Percentiles rank a stretch among this genome's conserved stretches.
Conservation (phyloP, 2,329 filamentous ascomycete species). For the Fusarium goolgardi region DNA sequence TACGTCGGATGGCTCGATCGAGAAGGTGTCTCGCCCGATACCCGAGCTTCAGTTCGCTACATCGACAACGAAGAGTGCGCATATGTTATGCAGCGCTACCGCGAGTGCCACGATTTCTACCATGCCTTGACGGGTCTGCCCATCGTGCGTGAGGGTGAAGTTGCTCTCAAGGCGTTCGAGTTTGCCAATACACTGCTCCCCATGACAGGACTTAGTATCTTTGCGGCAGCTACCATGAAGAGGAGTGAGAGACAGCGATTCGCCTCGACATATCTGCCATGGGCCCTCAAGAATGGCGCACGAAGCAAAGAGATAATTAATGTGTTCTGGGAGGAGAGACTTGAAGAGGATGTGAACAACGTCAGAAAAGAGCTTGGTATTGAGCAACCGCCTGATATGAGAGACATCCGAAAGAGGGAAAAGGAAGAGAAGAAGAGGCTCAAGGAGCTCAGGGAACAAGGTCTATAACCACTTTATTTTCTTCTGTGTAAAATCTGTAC, state of each 20-base stretch:
- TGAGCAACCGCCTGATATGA: conserved; percentile 87
- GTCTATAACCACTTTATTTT: conserved; percentile 26
- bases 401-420: conserved; percentile 78
- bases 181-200: conserved; percentile 94
- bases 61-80: conserved; percentile 96
- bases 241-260: conserved; percentile 81
- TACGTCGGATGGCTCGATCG: conserved; percentile 94
- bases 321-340: conserved; percentile 96
- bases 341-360: conserved; percentile 84
- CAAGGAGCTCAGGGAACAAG: conserved; percentile 57
- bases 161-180: conserved; percentile 98
- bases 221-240: conserved; percentile 89
- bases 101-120: conserved; percentile 98
- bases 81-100: conserved; percentile 98
- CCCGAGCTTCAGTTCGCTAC: conserved; percentile 82
- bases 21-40: conserved; percentile 93
- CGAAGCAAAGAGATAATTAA: conserved; percentile 86
- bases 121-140: conserved; percentile 93
- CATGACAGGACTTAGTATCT: conserved; percentile 90
- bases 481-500: conserved; percentile 10
- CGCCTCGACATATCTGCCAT: conserved; percentile 81
- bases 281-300: conserved; percentile 88
- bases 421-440: conserved; percentile 75
- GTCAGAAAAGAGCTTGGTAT: conserved; percentile 82
- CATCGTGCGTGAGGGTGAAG: conserved; percentile 92